These are phyloP conservation scores for Penicillium lividum DNA, from an alignment of 495 filamentous ascomycete genomes.

Conservation along the genomic window DNA sequence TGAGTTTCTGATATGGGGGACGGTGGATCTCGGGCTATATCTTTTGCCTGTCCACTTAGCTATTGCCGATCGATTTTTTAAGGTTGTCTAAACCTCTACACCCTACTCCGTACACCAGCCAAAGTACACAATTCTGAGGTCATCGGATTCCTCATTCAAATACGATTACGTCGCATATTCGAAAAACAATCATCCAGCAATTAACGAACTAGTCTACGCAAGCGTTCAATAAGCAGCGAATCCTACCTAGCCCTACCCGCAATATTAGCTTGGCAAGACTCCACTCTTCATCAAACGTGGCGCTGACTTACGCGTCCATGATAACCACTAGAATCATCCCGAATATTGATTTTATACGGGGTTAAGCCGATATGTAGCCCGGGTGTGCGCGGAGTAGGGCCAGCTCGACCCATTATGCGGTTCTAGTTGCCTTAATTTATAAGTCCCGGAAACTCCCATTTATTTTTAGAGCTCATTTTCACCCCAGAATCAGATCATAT, in stretches of 20 bases:
- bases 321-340: neutral
- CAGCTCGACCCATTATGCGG: neutral
- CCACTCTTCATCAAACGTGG: slow-evolving; percentile 11
- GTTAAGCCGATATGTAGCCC: too few species aligned
- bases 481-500: neutral
- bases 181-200: neutral
- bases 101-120: too few species aligned
- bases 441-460: neutral
- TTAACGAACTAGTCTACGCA: slow-evolving; percentile 4
- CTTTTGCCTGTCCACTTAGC: neutral
- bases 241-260: slow-evolving; percentile 14
- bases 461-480: neutral
- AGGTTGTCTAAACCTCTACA: neutral
- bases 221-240: slow-evolving; percentile 11
- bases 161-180: neutral
- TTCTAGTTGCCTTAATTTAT: neutral
- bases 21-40: neutral
- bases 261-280: neutral
- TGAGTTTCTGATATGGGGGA: neutral
- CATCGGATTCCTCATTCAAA: neutral
- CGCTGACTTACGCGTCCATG: slow-evolving; percentile 14
- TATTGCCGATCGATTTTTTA: neutral
- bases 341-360: neutral
- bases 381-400: too few species aligned
- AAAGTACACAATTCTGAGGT: neutral